Evolutionary conservation across 805 yeast species (phyloP), one percentile per base, ranked within the genome.

Genomic region (Cephaloascus albidus): DNA sequence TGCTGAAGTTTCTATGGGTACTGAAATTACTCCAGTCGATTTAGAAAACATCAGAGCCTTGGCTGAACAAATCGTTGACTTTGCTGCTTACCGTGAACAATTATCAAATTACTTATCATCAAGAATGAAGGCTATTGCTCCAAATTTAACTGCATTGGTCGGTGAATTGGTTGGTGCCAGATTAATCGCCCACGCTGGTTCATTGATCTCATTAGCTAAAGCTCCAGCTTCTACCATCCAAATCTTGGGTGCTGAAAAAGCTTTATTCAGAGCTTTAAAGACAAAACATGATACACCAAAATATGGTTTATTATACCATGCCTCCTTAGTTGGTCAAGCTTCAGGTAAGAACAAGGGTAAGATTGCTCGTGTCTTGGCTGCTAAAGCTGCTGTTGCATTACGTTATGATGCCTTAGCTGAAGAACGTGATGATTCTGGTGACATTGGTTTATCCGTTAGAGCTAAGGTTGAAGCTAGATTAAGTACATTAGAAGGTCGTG

Each of bases 121-220:
- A 52, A 93, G 93, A 74, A 93, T 93, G 98, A 83, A 85, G 73
- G 79, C 87, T 43, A 96, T 93, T 60, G 98, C 98, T 46, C 98
- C 98, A 51, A 93, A 93, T 66, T 75, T 93, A 60, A 80, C 96
- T 37, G 96, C 90, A 62, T 78, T 93, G 62, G 90, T 93, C 58
- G 98, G 98, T 63, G 98, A 93, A 72, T 93, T 90, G 61, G 95
- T 93, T 50, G 98, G 98, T 69, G 98, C 98, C 37, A 79, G 98
- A 66, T 77, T 93, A 55, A 93, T 93, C 50, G 90, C 98, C 43
- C 97, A 93, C 56, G 97, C 98, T 46, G 98, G 98, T 66, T 88
- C 97, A 51, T 76, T 93, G 62, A 89, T 96, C 47, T 90, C 85
- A 69, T 72, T 93, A 61, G 88, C 97, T 43, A 93, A 93, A 63